Evolutionary conservation across 768 basidiomycete genomes (phyloP).

Genomic region (Leccinum truebloodii): DNA sequence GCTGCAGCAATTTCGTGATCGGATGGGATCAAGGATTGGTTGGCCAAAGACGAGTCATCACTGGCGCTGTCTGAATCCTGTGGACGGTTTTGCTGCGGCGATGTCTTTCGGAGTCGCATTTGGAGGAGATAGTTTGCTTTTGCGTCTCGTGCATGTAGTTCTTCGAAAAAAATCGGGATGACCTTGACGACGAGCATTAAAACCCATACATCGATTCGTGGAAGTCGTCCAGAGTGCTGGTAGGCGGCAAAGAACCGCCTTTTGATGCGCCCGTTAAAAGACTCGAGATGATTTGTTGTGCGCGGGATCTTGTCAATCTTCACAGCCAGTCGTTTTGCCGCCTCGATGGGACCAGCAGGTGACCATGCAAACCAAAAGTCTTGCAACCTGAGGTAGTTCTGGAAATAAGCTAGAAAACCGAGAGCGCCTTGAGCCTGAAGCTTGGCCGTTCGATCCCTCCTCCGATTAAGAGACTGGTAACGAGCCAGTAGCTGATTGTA

Average conservation of each 20-base stretch:
- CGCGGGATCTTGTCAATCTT: background rate
- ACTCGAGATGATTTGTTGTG: background rate
- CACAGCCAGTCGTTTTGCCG: background rate
- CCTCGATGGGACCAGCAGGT: background rate
- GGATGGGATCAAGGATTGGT: no score
- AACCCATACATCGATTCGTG: background rate
- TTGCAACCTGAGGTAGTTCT: no score
- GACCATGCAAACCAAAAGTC: no score
- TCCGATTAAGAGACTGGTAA: no score
- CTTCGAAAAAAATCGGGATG: background rate
- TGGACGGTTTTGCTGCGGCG: background rate
- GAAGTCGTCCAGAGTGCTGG: background rate
- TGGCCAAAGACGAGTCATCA: no score
- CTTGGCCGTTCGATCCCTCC: no score
- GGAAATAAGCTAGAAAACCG: no score
- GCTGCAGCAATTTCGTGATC: no score
- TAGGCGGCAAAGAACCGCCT: background rate
- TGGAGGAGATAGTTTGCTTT: background rate
- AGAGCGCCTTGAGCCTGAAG: no score
- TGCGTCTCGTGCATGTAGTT: background rate
- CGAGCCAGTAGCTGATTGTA: no score
- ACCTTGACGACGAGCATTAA: background rate
- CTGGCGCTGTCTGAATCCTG: background rate
- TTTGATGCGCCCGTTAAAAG: background rate
- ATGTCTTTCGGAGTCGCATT: background rate